These are phyloP conservation scores for Kuraishia molischiana DNA, from an alignment of 805 yeast species.

Conservation along the genomic window DNA sequence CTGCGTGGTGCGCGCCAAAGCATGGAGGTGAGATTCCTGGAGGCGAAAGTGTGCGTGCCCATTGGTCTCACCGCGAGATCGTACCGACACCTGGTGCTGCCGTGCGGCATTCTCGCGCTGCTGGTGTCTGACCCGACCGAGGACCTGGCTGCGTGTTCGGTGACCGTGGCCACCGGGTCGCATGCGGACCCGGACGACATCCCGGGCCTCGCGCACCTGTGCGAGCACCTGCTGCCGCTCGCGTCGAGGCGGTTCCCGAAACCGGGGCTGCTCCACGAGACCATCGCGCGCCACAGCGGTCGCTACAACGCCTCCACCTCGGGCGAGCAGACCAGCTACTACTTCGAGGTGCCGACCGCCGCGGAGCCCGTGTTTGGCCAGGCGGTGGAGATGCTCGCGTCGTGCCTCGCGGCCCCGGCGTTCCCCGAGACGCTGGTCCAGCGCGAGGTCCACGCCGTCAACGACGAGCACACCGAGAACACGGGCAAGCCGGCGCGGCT, in stretches of 20 bases:
- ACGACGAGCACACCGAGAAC: slow-evolving; percentile 60
- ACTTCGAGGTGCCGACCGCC: slow-evolving; percentile 47
- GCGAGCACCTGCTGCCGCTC: slow-evolving; percentile 63
- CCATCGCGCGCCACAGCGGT: slow-evolving; percentile 42
- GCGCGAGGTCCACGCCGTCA: slow-evolving; percentile 49
- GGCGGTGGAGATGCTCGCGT: slow-evolving; percentile 38
- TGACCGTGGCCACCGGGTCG: slow-evolving; percentile 76
- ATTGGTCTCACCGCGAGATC: neutral
- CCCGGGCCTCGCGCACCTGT: slow-evolving; percentile 83
- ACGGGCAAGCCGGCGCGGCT: slow-evolving; percentile 31
- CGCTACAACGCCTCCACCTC: slow-evolving; percentile 58
- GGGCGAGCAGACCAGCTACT: slow-evolving; percentile 56
- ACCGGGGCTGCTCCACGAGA: slow-evolving; percentile 33
- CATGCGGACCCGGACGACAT: slow-evolving; percentile 61
- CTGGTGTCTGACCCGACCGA: slow-evolving; percentile 69
- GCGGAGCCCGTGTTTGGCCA: slow-evolving; percentile 32
- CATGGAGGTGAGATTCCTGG: neutral
- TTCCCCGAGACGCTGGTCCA: slow-evolving; percentile 31
- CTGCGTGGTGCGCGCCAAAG: too few relatives aligned
- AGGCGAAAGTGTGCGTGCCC: neutral
- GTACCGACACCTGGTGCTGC: slow-evolving; percentile 20
- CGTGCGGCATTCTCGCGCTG: slow-evolving; percentile 61
- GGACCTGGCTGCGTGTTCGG: slow-evolving; percentile 55
- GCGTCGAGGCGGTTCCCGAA: slow-evolving; percentile 48
- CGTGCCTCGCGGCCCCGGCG: slow-evolving; percentile 39